A percentile compares a stretch with the other conserved stretches of the same genome.
Conservation (phyloP, 2,329 filamentous ascomycete species). For the Teratosphaeria viscida region DNA sequence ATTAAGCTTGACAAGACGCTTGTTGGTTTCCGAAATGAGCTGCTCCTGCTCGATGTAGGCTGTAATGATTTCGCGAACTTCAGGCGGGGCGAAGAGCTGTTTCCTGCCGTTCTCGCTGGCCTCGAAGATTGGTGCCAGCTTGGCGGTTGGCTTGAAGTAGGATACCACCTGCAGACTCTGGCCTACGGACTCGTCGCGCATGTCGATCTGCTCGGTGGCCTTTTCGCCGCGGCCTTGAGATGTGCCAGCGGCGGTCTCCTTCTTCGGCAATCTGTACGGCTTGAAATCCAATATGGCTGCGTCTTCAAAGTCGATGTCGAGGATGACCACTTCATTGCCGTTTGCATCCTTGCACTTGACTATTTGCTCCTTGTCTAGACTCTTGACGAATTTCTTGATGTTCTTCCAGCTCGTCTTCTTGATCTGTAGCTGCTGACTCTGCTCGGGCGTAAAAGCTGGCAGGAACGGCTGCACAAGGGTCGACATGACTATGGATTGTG, state of each 20-base stretch:
- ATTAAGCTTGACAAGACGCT: constrained; percentile 51
- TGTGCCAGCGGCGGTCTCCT: constrained; percentile 37
- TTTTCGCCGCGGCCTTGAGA: constrained; percentile 25
- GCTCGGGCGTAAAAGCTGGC: constrained; percentile 45
- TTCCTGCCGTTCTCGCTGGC: constrained; percentile 28
- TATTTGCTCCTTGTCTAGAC: constrained; percentile 53
- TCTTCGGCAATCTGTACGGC: constrained; percentile 53
- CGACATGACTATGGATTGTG: constrained; percentile 53
- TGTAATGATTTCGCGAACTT: constrained; percentile 48
- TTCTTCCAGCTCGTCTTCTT: constrained; percentile 64
- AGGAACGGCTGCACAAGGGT: constrained; percentile 57
- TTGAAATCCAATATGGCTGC: constrained; percentile 44
- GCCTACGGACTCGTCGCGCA: constrained; percentile 31
- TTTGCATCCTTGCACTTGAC: constrained; percentile 55
- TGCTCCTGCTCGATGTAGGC: constrained; percentile 50
- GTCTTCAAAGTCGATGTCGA: constrained; percentile 56
- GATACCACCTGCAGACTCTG: constrained; percentile 42
- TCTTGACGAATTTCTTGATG: constrained; percentile 59
- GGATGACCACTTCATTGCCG: constrained; percentile 52
- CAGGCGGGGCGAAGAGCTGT: constrained; percentile 46
- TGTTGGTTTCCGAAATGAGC: constrained; percentile 47
- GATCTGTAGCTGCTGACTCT: constrained; percentile 51
- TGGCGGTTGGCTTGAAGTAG: constrained; percentile 47
- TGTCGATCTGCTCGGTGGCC: constrained; percentile 28
- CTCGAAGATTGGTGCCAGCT: constrained; percentile 44